Percentiles rank a stretch among this genome's conserved stretches.
Conservation (phyloP, 176 grass and related monocot genomes). For the Thinopyrum elongatum region DNA sequence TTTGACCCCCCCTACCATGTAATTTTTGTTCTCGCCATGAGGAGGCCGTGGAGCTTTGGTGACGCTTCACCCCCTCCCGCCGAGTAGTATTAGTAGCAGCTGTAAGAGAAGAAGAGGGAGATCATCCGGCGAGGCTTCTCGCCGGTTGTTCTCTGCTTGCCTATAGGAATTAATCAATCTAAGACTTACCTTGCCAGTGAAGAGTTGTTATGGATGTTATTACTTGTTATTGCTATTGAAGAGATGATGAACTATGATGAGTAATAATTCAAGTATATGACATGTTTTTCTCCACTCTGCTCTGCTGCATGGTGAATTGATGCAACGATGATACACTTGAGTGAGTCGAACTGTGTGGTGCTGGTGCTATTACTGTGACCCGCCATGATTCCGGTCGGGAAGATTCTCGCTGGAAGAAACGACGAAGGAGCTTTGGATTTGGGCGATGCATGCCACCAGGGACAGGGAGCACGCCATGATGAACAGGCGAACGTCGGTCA, state of each 20-base stretch:
- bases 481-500: background rate
- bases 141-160: background rate
- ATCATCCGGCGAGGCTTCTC: background rate
- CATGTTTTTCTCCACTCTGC: background rate
- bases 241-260: constrained; percentile 12
- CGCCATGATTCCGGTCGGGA: background rate
- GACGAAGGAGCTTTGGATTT: background rate
- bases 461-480: background rate
- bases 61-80: constrained; percentile 17
- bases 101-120: constrained; percentile 19
- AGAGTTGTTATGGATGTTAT: background rate
- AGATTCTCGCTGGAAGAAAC: background rate
- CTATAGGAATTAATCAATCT: constrained; percentile 10
- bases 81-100: background rate
- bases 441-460: background rate
- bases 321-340: background rate
- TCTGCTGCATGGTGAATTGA: background rate
- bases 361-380: background rate
- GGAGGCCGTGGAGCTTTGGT: constrained; percentile 25
- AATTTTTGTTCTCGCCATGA: constrained; percentile 34
- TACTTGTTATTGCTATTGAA: constrained; percentile 18
- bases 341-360: background rate
- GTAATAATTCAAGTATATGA: background rate
- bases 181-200: background rate
- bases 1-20: constrained; percentile 27